Evolutionary conservation across 148 eudicot genomes (phyloP).

Genomic region (Vaccinium corymbosum): DNA sequence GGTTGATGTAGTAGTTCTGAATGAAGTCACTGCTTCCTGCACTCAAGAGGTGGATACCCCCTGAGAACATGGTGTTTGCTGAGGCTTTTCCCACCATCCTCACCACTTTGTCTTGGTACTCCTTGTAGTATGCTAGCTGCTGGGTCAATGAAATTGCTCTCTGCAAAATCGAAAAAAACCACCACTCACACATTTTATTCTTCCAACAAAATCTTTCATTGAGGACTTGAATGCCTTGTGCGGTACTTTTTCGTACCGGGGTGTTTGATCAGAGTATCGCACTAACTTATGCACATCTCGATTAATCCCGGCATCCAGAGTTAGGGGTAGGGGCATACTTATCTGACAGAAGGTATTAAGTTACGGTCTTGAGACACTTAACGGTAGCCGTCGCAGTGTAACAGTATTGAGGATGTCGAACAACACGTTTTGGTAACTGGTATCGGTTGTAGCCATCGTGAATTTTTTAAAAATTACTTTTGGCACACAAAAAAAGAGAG

Average conservation of each 20-base stretch:
- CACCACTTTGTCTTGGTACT: constrained; percentile 61
- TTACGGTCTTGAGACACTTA: too few relatives aligned
- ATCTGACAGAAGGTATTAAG: neutral
- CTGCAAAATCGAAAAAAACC: constrained; percentile 29
- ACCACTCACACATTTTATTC: neutral
- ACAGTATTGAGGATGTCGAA: too few relatives aligned
- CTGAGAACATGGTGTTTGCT: constrained; percentile 58
- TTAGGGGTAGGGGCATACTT: neutral
- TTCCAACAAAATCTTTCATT: neutral
- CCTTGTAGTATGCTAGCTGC: constrained; percentile 69
- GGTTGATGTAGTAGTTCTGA: constrained; percentile 80
- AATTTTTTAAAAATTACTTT: too few relatives aligned
- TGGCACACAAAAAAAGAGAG: too few relatives aligned
- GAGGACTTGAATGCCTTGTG: neutral
- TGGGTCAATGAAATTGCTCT: constrained; percentile 59
- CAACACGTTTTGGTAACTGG: too few relatives aligned
- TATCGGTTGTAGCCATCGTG: too few relatives aligned
- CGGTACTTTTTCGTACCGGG: too few relatives aligned
- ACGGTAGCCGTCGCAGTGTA: too few relatives aligned
- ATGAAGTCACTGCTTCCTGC: constrained; percentile 88
- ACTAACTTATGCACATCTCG: neutral
- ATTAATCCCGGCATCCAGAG: neutral
- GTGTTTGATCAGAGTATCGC: too few relatives aligned
- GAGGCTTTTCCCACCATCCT: constrained; percentile 58
- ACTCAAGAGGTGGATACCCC: constrained; percentile 78